phyloP scores from a whole-genome alignment of 495 filamentous ascomycete genomes.

The Penicillium cataractarum region DNA sequence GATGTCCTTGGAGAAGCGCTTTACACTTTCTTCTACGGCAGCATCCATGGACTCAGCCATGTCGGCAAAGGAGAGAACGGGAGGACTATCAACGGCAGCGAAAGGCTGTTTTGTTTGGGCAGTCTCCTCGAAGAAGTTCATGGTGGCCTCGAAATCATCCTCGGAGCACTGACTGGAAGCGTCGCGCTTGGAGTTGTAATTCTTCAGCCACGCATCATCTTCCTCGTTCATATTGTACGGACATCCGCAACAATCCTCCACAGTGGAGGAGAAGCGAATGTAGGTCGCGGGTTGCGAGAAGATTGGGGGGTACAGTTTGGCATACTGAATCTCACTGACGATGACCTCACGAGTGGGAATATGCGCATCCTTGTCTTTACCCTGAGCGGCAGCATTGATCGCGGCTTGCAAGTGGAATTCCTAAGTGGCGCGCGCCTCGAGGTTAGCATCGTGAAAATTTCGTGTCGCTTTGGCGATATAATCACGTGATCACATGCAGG shows the following conservation, averaged over 20 bases:
- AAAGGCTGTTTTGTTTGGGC: constrained; percentile 80
- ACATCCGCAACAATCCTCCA: constrained; percentile 87
- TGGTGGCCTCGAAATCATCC: constrained; percentile 88
- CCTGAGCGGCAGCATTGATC: constrained; percentile 75
- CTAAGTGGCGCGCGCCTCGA: constrained; percentile 51
- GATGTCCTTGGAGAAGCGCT: constrained; percentile 78
- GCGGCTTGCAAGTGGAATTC: constrained; percentile 98
- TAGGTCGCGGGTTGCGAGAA: constrained; percentile 88
- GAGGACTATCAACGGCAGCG: constrained; percentile 82
- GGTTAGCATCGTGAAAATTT: constrained; percentile 35
- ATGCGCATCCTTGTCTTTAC: constrained; percentile 71
- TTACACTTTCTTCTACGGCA: constrained; percentile 63
- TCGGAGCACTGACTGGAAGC: constrained; percentile 72
- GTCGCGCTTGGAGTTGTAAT: constrained; percentile 76
- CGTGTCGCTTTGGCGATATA: constrained; percentile 36
- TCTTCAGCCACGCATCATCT: constrained; percentile 81
- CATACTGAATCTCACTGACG: constrained; percentile 76
- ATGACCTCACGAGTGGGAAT: constrained; percentile 89
- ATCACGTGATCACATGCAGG: constrained; percentile 59
- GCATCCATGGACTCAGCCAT: constrained; percentile 80
- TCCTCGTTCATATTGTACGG: constrained; percentile 92
- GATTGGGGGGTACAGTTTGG: constrained; percentile 75
- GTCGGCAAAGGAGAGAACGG: constrained; percentile 76
- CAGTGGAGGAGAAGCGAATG: constrained; percentile 96
- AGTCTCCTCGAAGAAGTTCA: constrained; percentile 93